A percentile compares a stretch with the other conserved stretches of the same genome.
Conservation (phyloP, 768 basidiomycete genomes). For the Gloeopeniophorella convolvens region DNA sequence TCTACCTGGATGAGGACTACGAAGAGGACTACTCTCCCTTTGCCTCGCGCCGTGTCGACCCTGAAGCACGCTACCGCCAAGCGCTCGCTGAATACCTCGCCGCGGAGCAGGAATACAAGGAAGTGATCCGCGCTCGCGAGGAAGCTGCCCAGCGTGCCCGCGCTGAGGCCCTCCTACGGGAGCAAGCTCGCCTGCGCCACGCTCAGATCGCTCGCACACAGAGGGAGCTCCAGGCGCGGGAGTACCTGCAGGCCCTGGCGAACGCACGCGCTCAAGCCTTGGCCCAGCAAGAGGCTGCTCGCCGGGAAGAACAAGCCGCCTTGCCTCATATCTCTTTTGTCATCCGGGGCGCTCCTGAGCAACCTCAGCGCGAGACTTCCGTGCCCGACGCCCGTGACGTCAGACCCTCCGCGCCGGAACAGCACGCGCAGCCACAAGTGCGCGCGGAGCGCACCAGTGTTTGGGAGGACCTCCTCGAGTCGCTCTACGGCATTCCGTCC, state of each 20-base stretch:
- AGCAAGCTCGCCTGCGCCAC: not conserved
- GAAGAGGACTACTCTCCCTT: not conserved
- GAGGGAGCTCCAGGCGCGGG: not conserved
- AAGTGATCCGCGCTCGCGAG: not conserved
- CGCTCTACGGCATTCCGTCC: not conserved
- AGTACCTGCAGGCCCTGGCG: not conserved
- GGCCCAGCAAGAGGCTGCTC: not conserved
- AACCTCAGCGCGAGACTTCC: no score
- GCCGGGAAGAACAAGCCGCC: not conserved
- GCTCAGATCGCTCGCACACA: not conserved
- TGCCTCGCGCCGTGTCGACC: not conserved
- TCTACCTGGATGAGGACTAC: not conserved
- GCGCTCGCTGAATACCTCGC: conserved; percentile 7
- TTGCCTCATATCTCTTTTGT: not conserved
- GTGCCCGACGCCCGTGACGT: no score
- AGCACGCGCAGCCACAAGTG: no score
- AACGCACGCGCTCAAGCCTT: not conserved
- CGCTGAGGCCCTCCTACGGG: not conserved
- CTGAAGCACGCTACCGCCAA: conserved; percentile 14
- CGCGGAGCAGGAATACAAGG: conserved; percentile 13
- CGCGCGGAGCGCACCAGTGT: not conserved
- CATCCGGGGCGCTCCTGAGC: not conserved
- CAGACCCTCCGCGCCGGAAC: no score
- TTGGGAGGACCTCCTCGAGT: not conserved
- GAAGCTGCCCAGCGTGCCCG: not conserved